Evolutionary conservation across 306 rosid species (phyloP).

Genomic region (Castanospermum australe): DNA sequence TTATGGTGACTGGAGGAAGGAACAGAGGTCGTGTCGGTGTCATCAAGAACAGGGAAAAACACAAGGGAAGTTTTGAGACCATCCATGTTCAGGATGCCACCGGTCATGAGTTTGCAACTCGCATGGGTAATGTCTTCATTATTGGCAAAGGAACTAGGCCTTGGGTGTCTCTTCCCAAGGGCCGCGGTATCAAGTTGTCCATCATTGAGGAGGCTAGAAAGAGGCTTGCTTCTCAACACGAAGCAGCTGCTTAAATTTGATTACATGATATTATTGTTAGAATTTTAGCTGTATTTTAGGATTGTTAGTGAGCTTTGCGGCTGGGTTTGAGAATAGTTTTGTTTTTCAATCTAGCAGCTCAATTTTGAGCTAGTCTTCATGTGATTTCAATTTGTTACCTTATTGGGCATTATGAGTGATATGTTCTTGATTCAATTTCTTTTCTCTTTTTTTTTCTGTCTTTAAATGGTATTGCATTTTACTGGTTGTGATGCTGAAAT

Average conservation of each 20-base stretch:
- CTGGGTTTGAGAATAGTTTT: neutral
- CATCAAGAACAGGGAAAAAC: slow-evolving; percentile 72
- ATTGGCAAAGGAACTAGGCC: slow-evolving; percentile 68
- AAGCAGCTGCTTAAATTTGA: slow-evolving; percentile 32
- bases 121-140: slow-evolving; percentile 59
- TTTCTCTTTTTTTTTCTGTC: no score
- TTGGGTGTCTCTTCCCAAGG: slow-evolving; percentile 66
- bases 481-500: no score
- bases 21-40: slow-evolving; percentile 78
- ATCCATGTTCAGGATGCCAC: slow-evolving; percentile 66
- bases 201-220: slow-evolving; percentile 75
- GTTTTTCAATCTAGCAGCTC: neutral
- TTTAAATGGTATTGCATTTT: neutral
- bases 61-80: slow-evolving; percentile 71
- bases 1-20: slow-evolving; percentile 83
- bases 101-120: slow-evolving; percentile 68
- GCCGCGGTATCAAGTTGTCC: slow-evolving; percentile 68
- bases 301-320: neutral
- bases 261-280: neutral
- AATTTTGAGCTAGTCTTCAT: neutral
- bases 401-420: neutral
- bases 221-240: slow-evolving; percentile 52
- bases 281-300: neutral
- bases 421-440: neutral
- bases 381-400: neutral